Evolutionary conservation across 306 rosid species (phyloP).

Genomic region (Quercus engelmannii): DNA sequence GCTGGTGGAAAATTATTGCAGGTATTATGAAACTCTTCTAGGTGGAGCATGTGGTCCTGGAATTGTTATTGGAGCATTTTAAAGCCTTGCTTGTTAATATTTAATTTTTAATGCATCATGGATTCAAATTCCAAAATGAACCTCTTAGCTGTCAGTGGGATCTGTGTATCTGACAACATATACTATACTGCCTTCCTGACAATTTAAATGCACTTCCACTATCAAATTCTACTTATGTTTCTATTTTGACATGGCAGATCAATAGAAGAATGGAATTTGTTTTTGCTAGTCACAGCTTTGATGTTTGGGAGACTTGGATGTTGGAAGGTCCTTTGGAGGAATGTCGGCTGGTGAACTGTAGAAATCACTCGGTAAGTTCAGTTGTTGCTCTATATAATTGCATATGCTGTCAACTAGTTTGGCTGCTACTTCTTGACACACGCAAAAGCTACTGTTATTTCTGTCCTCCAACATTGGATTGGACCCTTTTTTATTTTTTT

Average conservation of each 20-base stretch:
- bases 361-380: constrained; percentile 71
- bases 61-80: neutral
- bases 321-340: constrained; percentile 83
- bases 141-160: constrained; percentile 7
- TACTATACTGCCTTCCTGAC: neutral
- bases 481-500: too few relatives aligned
- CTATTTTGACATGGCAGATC: constrained; percentile 53
- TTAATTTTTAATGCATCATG: constrained; percentile 6
- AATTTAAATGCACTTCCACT: constrained; percentile 13
- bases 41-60: neutral
- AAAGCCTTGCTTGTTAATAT: neutral
- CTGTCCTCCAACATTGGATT: too few relatives aligned
- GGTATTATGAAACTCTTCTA: constrained; percentile 36
- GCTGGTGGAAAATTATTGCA: constrained; percentile 97
- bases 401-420: constrained; percentile 10
- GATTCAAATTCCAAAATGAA: neutral
- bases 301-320: constrained; percentile 96
- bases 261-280: constrained; percentile 92
- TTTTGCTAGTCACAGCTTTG: constrained; percentile 98
- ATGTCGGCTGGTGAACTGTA: constrained; percentile 87
- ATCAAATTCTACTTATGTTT: constrained; percentile 3
- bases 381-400: neutral
- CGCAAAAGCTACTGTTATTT: too few relatives aligned
- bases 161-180: neutral
- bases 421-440: neutral